Conservation (phyloP, 306 rosid species). For the Cucumis melo region DNA sequence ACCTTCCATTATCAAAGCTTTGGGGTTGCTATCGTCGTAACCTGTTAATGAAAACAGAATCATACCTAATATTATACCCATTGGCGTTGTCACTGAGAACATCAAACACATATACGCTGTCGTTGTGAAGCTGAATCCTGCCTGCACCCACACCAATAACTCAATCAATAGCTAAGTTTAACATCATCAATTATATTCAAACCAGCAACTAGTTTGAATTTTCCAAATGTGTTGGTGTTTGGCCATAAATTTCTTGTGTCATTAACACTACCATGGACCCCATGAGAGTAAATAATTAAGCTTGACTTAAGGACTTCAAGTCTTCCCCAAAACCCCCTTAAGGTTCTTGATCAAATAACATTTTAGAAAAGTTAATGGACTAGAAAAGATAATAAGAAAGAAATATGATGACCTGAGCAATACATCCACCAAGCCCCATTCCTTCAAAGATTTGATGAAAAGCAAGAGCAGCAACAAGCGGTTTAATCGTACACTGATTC, state of each 20-base stretch:
- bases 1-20: conserved; percentile 79
- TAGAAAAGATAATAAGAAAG: too few species aligned
- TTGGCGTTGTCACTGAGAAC: conserved; percentile 90
- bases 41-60: conserved; percentile 61
- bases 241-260: too few species aligned
- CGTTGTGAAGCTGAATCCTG: conserved; percentile 55
- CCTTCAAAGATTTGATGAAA: conserved; percentile 96
- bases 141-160: conserved; percentile 26
- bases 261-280: too few species aligned
- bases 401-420: conserved; percentile 50
- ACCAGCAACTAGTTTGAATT: too few species aligned
- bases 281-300: too few species aligned
- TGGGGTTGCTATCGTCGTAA: conserved; percentile 65
- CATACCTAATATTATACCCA: conserved; percentile 87
- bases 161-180: too few species aligned
- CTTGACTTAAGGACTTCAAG: too few species aligned
- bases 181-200: too few species aligned
- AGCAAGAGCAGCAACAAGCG: conserved; percentile 76
- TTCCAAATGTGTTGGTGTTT: too few species aligned
- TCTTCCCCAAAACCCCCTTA: too few species aligned
- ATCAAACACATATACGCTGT: conserved; percentile 82
- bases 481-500: conserved; percentile 77
- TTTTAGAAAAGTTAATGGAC: neutral
- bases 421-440: conserved; percentile 94
- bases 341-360: neutral